These are phyloP conservation scores for Fusarium haematococcum DNA, from an alignment of 2,329 filamentous ascomycete genomes.

Conservation along the genomic window DNA sequence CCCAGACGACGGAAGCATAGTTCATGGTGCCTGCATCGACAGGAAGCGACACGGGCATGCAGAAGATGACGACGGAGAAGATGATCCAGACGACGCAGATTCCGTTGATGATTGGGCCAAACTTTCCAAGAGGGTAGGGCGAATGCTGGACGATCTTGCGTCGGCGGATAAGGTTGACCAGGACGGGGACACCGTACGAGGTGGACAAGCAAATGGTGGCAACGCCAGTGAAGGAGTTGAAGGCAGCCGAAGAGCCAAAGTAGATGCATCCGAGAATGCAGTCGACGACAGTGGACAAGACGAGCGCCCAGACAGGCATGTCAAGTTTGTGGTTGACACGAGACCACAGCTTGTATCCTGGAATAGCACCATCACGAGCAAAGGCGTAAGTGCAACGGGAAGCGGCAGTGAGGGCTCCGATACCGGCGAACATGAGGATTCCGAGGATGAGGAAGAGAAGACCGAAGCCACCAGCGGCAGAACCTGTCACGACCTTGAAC, in stretches of 20 bases:
- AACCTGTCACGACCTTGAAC: constrained; percentile 82
- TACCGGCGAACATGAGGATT: constrained; percentile 81
- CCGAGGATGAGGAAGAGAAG: constrained; percentile 81
- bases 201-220: constrained; percentile 83
- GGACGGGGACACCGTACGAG: constrained; percentile 80
- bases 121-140: constrained; percentile 74
- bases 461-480: constrained; percentile 78
- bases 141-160: constrained; percentile 75
- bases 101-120: constrained; percentile 76
- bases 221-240: constrained; percentile 83
- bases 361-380: constrained; percentile 79
- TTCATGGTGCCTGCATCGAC: constrained; percentile 71
- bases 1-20: constrained; percentile 75
- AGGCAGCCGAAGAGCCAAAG: constrained; percentile 81
- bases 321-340: constrained; percentile 73
- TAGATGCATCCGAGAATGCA: constrained; percentile 82
- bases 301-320: constrained; percentile 77
- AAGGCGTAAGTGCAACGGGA: constrained; percentile 82
- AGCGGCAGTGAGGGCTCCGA: constrained; percentile 79
- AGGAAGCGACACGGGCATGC: constrained; percentile 75
- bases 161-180: constrained; percentile 75
- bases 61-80: constrained; percentile 78
- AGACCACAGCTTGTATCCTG: constrained; percentile 74
- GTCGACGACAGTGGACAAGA: constrained; percentile 75
- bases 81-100: constrained; percentile 77